Evolutionary conservation across 106 monocot species (phyloP), one percentile per base, ranked within the genome.

Genomic region (Dactylorhiza incarnata): DNA sequence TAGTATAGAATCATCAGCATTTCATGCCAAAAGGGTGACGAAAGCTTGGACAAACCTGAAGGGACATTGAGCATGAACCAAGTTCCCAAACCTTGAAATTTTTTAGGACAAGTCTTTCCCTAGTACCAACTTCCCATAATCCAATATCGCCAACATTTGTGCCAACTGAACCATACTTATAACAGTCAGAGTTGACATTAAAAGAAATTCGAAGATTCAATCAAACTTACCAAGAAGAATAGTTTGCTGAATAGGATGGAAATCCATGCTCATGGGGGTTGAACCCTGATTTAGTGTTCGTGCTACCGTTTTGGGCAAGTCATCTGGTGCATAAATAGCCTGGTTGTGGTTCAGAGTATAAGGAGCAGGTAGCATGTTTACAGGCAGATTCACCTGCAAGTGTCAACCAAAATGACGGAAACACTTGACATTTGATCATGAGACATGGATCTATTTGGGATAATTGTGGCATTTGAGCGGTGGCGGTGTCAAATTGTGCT

Each of bases 61-160:
- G 87, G 17, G 76, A 24, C 65, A 75, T 66, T 0, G 95, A 84
- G 51, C 90, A 90, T 62, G 83, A 72, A 47, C 66, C 73, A 79
- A 93, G 79, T 9, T 97, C 96, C 93, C 96, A 93, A 56, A 93
- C 87, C 70, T 97, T 93, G 80, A 97, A 93, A 59, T 78, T 87
- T 74, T 78, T 91, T 20, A 81, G 71, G 74, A 82, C 78, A 50
- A 97, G 49, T 74, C 81, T 91, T n/a, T n/a, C n/a, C n/a, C n/a
- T n/a, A n/a, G n/a, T n/a, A n/a, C n/a, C n/a, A n/a, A n/a, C n/a
- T n/a, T n/a, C n/a, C n/a, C n/a, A n/a, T n/a, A n/a, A n/a, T n/a
- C n/a, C n/a, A n/a, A n/a, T n/a, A n/a, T n/a, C 49, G 59, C 96
- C 96, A 74, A 84, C 80, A 83, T 86, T 93, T 70, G 93, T 96